Evolutionary conservation across 345 rosid species (phyloP).

Genomic region (Eucalyptus pauciflora): DNA sequence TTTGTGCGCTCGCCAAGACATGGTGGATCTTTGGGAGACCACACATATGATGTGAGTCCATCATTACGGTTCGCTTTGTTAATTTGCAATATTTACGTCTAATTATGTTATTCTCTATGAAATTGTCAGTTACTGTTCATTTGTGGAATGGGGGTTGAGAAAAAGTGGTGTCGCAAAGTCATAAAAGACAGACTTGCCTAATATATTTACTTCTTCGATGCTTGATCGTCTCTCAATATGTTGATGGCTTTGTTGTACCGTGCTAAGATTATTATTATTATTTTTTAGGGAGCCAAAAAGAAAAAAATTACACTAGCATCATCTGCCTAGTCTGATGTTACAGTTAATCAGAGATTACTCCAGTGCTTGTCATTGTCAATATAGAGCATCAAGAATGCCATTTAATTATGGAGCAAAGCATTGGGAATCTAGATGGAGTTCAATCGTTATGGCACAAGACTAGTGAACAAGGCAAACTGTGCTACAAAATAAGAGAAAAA

Average conservation of each 20-base stretch:
- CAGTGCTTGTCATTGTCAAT: not conserved
- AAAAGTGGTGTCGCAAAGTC: not conserved
- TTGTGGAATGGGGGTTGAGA: not conserved
- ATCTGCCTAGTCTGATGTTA: not conserved
- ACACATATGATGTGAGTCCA: not conserved
- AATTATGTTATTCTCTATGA: not conserved
- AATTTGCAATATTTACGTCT: not conserved
- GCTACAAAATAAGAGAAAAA: not conserved
- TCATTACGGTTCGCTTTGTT: not conserved
- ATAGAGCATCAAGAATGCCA: not conserved
- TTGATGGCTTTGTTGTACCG: not conserved
- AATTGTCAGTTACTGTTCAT: not conserved
- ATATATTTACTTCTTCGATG: rapidly evolving
- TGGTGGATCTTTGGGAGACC: not conserved
- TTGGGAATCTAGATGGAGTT: not conserved
- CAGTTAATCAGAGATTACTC: not conserved
- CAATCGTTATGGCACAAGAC: not conserved
- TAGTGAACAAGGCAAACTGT: not conserved
- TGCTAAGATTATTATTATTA: not conserved
- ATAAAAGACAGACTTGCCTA: not conserved
- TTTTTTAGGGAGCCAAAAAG: not conserved
- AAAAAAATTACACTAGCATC: too few species aligned
- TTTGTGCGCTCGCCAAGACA: not conserved
- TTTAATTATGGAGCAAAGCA: not conserved
- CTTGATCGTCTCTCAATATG: not conserved